phyloP scores from a whole-genome alignment of 2,329 filamentous ascomycete species.

The Sporothrix protearum region DNA sequence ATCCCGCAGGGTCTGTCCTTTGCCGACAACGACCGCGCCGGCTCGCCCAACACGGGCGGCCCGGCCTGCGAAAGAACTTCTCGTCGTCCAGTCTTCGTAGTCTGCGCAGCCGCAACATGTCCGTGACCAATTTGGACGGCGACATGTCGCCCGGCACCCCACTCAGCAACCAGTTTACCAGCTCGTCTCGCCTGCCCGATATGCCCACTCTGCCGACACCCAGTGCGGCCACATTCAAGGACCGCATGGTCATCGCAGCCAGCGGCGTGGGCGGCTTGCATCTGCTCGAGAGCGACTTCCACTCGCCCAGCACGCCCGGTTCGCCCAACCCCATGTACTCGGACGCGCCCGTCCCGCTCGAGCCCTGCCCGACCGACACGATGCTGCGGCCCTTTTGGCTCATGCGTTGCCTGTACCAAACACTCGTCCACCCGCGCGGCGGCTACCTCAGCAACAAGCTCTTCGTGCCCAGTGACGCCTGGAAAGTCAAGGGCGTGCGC shows the following conservation, averaged over 20 bases:
- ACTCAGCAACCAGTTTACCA: constrained; percentile 62
- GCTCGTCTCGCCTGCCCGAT: constrained; percentile 48
- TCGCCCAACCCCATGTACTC: constrained; percentile 58
- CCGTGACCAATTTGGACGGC: constrained; percentile 59
- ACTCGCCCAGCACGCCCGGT: constrained; percentile 61
- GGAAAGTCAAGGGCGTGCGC: constrained; percentile 91
- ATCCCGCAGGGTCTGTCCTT: constrained; percentile 30
- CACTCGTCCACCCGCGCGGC: constrained; percentile 82
- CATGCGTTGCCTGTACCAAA: constrained; percentile 91
- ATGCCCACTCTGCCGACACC: constrained; percentile 67
- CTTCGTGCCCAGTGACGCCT: constrained; percentile 88
- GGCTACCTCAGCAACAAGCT: constrained; percentile 89
- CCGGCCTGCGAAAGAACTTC: constrained; percentile 61
- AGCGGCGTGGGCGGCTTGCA: constrained; percentile 66
- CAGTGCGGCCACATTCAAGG: constrained; percentile 57
- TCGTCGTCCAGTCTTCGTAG: constrained; percentile 69
- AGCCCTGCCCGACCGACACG: constrained; percentile 85
- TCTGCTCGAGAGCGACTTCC: constrained; percentile 80
- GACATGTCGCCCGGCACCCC: constrained; percentile 73
- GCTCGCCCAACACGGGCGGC: constrained; percentile 52
- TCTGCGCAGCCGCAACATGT: constrained; percentile 70
- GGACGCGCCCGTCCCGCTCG: constrained; percentile 72
- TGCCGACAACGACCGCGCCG: constrained; percentile 40
- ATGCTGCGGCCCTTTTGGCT: constrained; percentile 96
- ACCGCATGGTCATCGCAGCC: constrained; percentile 50